Base-by-base conservation (phyloP, 2,329 filamentous ascomycete genomes). In the Hansfordia pulvinata region DNA sequence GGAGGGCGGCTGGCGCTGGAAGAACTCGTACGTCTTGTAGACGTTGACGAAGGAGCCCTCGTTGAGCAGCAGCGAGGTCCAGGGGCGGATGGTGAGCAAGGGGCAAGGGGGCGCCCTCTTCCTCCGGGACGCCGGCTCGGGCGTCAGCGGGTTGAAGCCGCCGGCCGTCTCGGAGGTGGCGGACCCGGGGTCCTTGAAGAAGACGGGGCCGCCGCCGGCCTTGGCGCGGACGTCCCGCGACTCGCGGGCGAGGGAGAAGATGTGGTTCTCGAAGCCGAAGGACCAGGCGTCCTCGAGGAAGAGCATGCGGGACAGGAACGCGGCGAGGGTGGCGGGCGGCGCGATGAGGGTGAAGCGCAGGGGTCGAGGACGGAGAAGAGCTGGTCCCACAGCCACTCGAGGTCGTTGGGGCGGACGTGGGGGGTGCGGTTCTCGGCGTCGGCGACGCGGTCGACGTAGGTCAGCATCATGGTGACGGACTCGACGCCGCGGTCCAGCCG, bases 21-120 rank as follows among this genome's bases (percentile, higher is more conserved):
- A 81, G 50, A 76, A 83, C 39, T 83, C 74, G 44, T 82, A 78
- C 4, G 69, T 73, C 24, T 65, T 64, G 50, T 82, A 86, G 5
- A 71, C 76, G 30, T 64, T 63, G n/a, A 78, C 63, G 4, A 72
- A 82, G 0, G 77, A 82, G 7, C 78, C 77, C 52, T 88, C 80
- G 44, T 86, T 86, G 35, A 84, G 66, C 2, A 67, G 54, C 1
- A 84, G 40, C 11, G 66, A 62, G 0, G 59, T 62, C 80, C 81
- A 86, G 2, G 65, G 64, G 2, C 67, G 62, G n/a, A 66, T 53
- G 15, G 60, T 60, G 23, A 82, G 62, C 1, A 83, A 49, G 8
- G 43, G 45, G 35, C 47, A 53, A 2, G 47, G 41, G 1, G 41
- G 35, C 12, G 37, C 27, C 5, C 27, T 30, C 19, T 12, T 34